Percentiles rank a stretch among this genome's conserved stretches.
phyloP scores from a whole-genome alignment of 2,329 filamentous ascomycete genomes.

The Ambrosiella xylebori region DNA sequence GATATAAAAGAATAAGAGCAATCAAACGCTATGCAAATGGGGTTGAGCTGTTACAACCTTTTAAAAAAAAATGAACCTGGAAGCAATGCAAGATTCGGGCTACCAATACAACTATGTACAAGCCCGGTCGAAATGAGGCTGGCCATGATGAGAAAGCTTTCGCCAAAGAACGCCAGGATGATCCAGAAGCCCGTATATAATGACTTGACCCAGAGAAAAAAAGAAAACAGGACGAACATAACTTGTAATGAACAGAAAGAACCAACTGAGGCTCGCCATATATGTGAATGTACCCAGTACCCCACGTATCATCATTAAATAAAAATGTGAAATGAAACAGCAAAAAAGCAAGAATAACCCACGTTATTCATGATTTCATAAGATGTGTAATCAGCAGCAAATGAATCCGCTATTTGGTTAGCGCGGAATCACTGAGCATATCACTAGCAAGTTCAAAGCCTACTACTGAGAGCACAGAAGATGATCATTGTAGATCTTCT shows the following conservation, averaged over 20 bases:
- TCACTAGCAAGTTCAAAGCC: not conserved
- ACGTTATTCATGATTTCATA: not conserved
- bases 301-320: conserved; percentile 5
- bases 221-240: not conserved
- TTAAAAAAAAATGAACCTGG: not conserved
- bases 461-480: conserved; percentile 16
- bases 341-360: not conserved
- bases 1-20: not conserved
- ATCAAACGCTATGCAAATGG: conserved; percentile 9
- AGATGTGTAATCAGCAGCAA: not conserved
- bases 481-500: conserved; percentile 35
- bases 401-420: not conserved
- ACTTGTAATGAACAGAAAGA: not conserved
- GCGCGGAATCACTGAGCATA: conserved; percentile 7
- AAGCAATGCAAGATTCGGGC: not conserved
- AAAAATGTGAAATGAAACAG: conserved; percentile 5
- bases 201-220: not conserved
- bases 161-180: not conserved
- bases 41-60: not conserved
- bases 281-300: conserved; percentile 2
- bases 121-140: not conserved
- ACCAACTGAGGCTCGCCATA: not conserved
- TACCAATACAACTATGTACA: not conserved
- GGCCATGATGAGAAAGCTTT: not conserved
- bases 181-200: not conserved